These are phyloP conservation scores for Nicotiana tomentosiformis DNA, from an alignment of 257 asterid genomes.

Conservation along the genomic window DNA sequence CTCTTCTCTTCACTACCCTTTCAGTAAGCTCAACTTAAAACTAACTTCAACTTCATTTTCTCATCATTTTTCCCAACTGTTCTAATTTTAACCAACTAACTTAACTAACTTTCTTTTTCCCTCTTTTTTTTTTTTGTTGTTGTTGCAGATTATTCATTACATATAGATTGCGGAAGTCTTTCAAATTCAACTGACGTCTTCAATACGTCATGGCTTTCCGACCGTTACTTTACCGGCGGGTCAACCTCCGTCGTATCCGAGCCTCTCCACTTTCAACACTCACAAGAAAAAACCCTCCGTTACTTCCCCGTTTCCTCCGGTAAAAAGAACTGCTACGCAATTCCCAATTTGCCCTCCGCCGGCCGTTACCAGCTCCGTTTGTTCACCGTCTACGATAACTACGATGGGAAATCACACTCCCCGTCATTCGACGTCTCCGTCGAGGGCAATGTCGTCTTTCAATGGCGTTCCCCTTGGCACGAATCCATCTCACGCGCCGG, in stretches of 20 bases:
- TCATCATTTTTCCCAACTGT: background rate
- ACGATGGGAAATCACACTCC: conserved; percentile 66
- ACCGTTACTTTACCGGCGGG: conserved; percentile 77
- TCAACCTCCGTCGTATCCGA: conserved; percentile 70
- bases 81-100: conserved; percentile 4
- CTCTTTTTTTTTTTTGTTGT: background rate
- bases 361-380: conserved; percentile 54
- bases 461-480: conserved; percentile 90
- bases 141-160: conserved; percentile 50
- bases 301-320: conserved; percentile 78
- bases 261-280: conserved; percentile 70
- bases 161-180: conserved; percentile 77
- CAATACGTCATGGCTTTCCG: conserved; percentile 74
- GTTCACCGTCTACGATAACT: conserved; percentile 86
- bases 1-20: conserved; percentile 26
- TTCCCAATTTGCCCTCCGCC: conserved; percentile 30
- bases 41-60: background rate
- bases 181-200: conserved; percentile 65
- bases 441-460: conserved; percentile 76
- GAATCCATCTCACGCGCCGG: conserved; percentile 59
- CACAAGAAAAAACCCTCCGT: conserved; percentile 84
- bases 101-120: background rate
- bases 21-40: conserved; percentile 22
- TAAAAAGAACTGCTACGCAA: conserved; percentile 77
- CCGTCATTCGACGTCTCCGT: conserved; percentile 95